Conservation (phyloP, 2,329 filamentous ascomycete genomes). For the Tolypocladium ovalisporum region DNA sequence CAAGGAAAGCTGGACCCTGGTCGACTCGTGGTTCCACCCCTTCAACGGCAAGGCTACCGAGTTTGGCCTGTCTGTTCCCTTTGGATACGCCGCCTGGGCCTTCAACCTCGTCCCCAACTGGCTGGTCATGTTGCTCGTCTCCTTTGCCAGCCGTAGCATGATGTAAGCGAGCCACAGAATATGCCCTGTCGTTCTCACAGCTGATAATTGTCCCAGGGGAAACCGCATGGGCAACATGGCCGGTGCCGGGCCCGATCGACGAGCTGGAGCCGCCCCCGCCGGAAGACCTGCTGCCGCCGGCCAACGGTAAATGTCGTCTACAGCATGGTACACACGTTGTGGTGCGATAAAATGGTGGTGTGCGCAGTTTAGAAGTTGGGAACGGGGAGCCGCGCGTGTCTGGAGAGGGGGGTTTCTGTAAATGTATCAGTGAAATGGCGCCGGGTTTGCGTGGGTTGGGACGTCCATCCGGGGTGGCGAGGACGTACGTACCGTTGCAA, state of each 20-base stretch:
- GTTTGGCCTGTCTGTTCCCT: slow-evolving; percentile 49
- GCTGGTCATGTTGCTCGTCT: slow-evolving; percentile 67
- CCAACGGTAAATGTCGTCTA: not conserved
- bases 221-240: slow-evolving; percentile 18
- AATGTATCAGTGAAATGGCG: not conserved
- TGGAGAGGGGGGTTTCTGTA: not conserved
- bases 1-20: slow-evolving; percentile 35
- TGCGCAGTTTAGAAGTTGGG: not conserved
- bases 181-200: not conserved
- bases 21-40: slow-evolving; percentile 64
- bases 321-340: not conserved
- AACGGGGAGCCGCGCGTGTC: not conserved
- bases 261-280: slow-evolving; percentile 5
- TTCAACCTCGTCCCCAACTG: slow-evolving; percentile 60
- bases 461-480: not conserved
- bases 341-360: not conserved
- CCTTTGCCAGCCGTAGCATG: slow-evolving; percentile 60
- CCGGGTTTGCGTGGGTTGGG: not conserved
- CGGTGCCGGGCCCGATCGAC: slow-evolving; percentile 3
- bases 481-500: not conserved
- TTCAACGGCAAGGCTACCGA: slow-evolving; percentile 58
- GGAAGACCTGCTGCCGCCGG: slow-evolving; percentile 4
- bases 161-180: slow-evolving; percentile 45
- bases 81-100: slow-evolving; percentile 58
- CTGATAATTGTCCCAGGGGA: slow-evolving; percentile 18